Evolutionary conservation across 129 eudicot genomes (phyloP).

Genomic region (Ambrosia artemisiifolia): DNA sequence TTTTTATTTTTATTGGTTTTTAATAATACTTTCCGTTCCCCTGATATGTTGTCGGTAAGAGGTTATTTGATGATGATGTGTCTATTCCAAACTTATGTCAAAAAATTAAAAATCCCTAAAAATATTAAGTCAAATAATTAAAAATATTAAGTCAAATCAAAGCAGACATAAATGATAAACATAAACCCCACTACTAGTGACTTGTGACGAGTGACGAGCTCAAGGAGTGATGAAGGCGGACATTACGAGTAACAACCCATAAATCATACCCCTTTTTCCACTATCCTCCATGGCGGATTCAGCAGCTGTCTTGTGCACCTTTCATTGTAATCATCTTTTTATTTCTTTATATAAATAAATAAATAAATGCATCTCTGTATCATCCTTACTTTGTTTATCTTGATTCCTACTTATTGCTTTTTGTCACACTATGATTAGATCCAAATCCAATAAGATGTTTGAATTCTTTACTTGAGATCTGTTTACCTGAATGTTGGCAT

Average conservation of each 20-base stretch:
- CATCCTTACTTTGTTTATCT: constrained; percentile 17
- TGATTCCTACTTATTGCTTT: constrained; percentile 6
- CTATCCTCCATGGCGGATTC: constrained; percentile 37
- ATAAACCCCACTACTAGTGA: not conserved
- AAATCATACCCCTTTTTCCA: not conserved
- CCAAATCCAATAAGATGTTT: not conserved
- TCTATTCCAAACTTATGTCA: not conserved
- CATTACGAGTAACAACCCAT: constrained; percentile 27
- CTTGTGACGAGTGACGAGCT: too few relatives aligned
- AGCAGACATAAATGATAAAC: not conserved
- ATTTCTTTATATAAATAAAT: constrained; percentile 3
- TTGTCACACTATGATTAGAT: not conserved
- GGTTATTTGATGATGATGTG: not conserved
- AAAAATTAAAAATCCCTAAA: not conserved
- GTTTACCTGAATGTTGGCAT: constrained; percentile 8
- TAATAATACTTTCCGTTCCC: too few relatives aligned
- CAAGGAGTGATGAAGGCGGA: constrained; percentile 44
- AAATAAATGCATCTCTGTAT: too few relatives aligned
- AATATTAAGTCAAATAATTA: not conserved
- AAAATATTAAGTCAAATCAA: not conserved
- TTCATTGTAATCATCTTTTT: constrained; percentile 37
- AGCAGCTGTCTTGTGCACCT: constrained; percentile 51
- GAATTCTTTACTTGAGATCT: not conserved
- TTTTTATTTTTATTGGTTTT: too few relatives aligned
- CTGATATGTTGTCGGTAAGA: too few relatives aligned